A percentile compares a stretch with the other conserved stretches of the same genome.
Evolutionary conservation across 345 rosid genomes (phyloP).

Genomic region (Noccaea caerulescens): DNA sequence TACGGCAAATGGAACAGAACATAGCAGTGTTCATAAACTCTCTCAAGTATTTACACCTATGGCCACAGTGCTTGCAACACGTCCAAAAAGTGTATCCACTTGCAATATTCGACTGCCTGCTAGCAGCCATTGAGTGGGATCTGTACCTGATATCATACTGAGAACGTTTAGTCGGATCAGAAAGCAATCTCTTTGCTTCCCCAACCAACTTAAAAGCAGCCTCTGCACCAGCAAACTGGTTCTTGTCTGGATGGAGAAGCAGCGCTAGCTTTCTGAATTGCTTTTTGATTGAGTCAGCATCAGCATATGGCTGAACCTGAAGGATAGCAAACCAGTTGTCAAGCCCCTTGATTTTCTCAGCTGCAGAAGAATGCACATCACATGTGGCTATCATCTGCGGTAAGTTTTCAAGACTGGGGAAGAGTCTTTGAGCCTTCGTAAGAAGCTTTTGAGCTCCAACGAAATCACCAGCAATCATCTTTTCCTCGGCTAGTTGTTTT

Average conservation of each 20-base stretch:
- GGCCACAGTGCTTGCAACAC: constrained; percentile 57
- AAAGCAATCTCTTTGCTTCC: constrained; percentile 73
- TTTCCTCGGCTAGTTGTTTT: constrained; percentile 64
- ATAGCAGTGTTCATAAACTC: constrained; percentile 45
- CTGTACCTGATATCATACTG: constrained; percentile 60
- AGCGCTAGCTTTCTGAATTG: constrained; percentile 84
- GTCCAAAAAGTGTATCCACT: constrained; percentile 63
- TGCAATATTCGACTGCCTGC: constrained; percentile 45
- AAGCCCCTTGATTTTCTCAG: constrained; percentile 54
- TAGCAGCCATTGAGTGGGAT: constrained; percentile 32
- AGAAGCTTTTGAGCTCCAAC: constrained; percentile 59
- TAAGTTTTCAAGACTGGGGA: constrained; percentile 63
- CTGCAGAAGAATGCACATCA: constrained; percentile 74
- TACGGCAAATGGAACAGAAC: constrained; percentile 59
- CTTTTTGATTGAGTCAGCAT: constrained; percentile 70
- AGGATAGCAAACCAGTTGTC: constrained; percentile 89
- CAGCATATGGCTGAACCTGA: constrained; percentile 63
- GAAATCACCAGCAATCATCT: constrained; percentile 62
- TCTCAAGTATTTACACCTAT: constrained; percentile 52
- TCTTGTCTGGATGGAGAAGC: constrained; percentile 91
- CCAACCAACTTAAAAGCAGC: constrained; percentile 92
- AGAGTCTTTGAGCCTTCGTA: constrained; percentile 65
- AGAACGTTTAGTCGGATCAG: constrained; percentile 59
- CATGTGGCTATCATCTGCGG: constrained; percentile 66
- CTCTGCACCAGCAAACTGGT: constrained; percentile 85